Conservation (phyloP, 2,329 filamentous ascomycete species). For the Aureobasidium lini region DNA sequence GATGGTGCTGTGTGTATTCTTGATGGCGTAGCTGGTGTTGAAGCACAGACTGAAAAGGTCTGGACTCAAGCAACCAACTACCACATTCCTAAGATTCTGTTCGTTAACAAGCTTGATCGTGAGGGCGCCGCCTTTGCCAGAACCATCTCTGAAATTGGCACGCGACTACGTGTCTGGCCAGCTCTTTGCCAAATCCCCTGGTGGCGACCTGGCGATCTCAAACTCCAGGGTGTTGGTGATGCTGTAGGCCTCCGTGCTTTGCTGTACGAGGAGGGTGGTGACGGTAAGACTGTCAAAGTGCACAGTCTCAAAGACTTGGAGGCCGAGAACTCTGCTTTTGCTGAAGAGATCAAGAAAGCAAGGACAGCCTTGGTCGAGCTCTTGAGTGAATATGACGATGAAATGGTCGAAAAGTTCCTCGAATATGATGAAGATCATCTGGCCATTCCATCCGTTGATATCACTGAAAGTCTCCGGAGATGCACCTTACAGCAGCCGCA, state of each 20-base stretch:
- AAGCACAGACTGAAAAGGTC: conserved; percentile 94
- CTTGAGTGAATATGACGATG: conserved; percentile 81
- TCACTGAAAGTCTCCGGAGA: conserved; percentile 67
- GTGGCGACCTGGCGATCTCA: conserved; percentile 68
- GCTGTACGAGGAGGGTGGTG: conserved; percentile 60
- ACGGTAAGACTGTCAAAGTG: conserved; percentile 50
- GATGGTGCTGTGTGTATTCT: conserved; percentile 91
- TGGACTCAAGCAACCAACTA: conserved; percentile 87
- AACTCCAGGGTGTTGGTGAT: conserved; percentile 78
- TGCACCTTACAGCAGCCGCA: conserved; percentile 63
- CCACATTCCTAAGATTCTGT: conserved; percentile 72
- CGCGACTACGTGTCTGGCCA: conserved; percentile 73
- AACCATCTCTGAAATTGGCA: conserved; percentile 78
- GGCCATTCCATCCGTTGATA: conserved; percentile 55
- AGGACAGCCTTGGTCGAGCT: conserved; percentile 72
- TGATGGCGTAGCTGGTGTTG: conserved; percentile 86
- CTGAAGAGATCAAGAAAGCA: conserved; percentile 65
- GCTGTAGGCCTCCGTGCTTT: conserved; percentile 68
- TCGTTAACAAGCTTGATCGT: conserved; percentile 78
- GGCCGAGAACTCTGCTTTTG: conserved; percentile 42
- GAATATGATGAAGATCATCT: conserved; percentile 67
- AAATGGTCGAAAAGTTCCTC: conserved; percentile 76
- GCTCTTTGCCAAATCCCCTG: conserved; percentile 92
- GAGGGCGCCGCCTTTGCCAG: conserved; percentile 75
- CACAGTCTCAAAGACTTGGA: conserved; percentile 49